These are phyloP conservation scores for Sodiomyces alkalinus DNA, from an alignment of 2,329 filamentous ascomycete genomes.

Conservation along the genomic window DNA sequence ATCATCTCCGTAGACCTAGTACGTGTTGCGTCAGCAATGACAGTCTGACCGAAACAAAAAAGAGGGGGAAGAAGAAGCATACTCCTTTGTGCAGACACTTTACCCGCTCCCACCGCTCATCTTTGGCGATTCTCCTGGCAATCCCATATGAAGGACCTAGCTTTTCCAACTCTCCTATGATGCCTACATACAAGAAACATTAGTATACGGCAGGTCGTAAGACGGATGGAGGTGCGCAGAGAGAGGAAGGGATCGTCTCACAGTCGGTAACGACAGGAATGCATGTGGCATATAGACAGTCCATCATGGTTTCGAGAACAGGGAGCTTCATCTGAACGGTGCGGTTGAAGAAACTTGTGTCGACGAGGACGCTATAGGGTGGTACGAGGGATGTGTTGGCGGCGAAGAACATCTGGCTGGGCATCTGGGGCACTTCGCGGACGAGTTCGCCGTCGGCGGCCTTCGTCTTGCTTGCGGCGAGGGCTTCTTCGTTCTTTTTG, in stretches of 20 bases:
- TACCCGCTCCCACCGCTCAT: constrained; percentile 75
- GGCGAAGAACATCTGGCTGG: constrained; percentile 74
- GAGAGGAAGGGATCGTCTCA: neutral
- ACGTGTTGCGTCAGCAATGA: constrained; percentile 35
- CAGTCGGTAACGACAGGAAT: constrained; percentile 72
- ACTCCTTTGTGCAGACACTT: constrained; percentile 83
- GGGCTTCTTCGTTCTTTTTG: constrained; percentile 40
- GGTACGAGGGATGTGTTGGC: constrained; percentile 78
- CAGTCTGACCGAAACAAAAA: neutral
- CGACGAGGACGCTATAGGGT: constrained; percentile 65
- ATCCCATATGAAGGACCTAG: constrained; percentile 79
- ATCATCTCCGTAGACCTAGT: constrained; percentile 58
- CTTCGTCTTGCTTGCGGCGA: constrained; percentile 39
- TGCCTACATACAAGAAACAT: neutral
- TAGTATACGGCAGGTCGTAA: too few relatives aligned
- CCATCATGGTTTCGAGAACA: constrained; percentile 79
- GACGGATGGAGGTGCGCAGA: neutral
- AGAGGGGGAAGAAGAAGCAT: neutral
- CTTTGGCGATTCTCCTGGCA: constrained; percentile 70
- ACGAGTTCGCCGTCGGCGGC: constrained; percentile 44
- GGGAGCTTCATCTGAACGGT: constrained; percentile 86
- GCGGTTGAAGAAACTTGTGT: constrained; percentile 32
- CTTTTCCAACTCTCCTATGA: constrained; percentile 57
- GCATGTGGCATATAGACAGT: constrained; percentile 83
- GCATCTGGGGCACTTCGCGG: constrained; percentile 68